Evolutionary conservation across 768 basidiomycete genomes (phyloP).

Genomic region (Psilocybe subaeruginosa): DNA sequence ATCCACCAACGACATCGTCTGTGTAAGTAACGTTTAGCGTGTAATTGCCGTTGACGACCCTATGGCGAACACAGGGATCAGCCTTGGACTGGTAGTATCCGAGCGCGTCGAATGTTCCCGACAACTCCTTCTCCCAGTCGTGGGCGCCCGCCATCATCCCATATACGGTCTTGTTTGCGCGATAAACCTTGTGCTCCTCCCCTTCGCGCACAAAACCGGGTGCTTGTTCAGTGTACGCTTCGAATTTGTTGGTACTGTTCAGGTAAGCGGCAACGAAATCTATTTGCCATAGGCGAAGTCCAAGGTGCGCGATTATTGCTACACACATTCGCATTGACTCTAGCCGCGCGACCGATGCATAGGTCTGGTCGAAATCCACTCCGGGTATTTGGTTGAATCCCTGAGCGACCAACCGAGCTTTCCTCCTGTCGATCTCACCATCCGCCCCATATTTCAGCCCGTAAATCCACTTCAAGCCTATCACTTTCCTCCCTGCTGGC

Average conservation of each 20-base stretch:
- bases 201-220: slow-evolving; percentile 17
- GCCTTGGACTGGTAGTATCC: slow-evolving; percentile 21
- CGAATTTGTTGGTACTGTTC: slow-evolving; percentile 8
- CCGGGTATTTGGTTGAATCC: slow-evolving; percentile 9
- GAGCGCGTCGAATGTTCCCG: slow-evolving; percentile 1
- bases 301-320: slow-evolving; percentile 4
- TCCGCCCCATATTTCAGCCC: slow-evolving; percentile 7
- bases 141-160: slow-evolving; percentile 25
- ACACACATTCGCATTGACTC: slow-evolving; percentile 12
- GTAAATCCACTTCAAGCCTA: slow-evolving; percentile 10
- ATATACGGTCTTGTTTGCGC: slow-evolving; percentile 26
- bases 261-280: slow-evolving; percentile 17
- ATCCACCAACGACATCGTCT: slow-evolving; percentile 18
- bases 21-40: slow-evolving; percentile 22
- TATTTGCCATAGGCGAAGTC: slow-evolving; percentile 7
- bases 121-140: slow-evolving; percentile 21
- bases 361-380: slow-evolving; percentile 13
- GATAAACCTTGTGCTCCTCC: slow-evolving; percentile 21
- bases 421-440: slow-evolving; percentile 6
- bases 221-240: slow-evolving; percentile 7
- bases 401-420: slow-evolving; percentile 4
- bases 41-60: neutral
- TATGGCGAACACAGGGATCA: slow-evolving; percentile 20
- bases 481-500: slow-evolving; percentile 4
- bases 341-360: slow-evolving; percentile 11